Conservation (phyloP, 2,329 filamentous ascomycete species). For the Trichophyton benhamiae region DNA sequence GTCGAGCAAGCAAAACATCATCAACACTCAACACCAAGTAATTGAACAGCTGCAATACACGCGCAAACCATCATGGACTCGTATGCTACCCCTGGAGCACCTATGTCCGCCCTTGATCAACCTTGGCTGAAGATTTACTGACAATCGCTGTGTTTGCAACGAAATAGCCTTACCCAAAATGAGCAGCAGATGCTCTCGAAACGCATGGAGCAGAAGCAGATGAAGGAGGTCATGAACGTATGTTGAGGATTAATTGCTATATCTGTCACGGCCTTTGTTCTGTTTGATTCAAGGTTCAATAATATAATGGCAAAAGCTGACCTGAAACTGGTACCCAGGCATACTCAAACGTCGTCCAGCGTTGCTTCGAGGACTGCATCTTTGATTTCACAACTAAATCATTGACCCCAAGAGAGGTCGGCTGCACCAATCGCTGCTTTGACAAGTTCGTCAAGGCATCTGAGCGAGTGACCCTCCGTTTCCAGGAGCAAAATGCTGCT, state of each 20-base stretch:
- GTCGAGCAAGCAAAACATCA: not conserved
- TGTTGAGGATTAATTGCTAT: conserved; percentile 27
- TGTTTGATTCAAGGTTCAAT: not conserved
- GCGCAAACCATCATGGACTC: conserved; percentile 25
- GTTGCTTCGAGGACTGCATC: conserved; percentile 92
- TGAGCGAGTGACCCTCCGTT: conserved; percentile 80
- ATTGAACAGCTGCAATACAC: not conserved
- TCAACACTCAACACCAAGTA: not conserved
- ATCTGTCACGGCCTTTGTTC: not conserved
- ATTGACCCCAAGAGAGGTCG: conserved; percentile 72
- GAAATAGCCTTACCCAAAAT: conserved; percentile 51
- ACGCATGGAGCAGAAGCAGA: conserved; percentile 95
- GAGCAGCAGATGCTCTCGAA: conserved; percentile 89
- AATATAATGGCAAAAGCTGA: not conserved
- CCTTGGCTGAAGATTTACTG: not conserved
- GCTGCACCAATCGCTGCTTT: conserved; percentile 88
- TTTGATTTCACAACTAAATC: conserved; percentile 98
- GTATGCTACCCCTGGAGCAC: conserved; percentile 15
- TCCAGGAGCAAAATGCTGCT: conserved; percentile 61
- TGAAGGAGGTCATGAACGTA: conserved; percentile 98
- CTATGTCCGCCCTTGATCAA: not conserved
- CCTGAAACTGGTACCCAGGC: conserved; percentile 35
- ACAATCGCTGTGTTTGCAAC: not conserved
- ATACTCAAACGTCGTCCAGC: conserved; percentile 48
- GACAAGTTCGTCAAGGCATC: conserved; percentile 91